These are phyloP conservation scores for Blastobotrys buckinghamii DNA, from an alignment of 1,139 yeast species.

Conservation along the genomic window DNA sequence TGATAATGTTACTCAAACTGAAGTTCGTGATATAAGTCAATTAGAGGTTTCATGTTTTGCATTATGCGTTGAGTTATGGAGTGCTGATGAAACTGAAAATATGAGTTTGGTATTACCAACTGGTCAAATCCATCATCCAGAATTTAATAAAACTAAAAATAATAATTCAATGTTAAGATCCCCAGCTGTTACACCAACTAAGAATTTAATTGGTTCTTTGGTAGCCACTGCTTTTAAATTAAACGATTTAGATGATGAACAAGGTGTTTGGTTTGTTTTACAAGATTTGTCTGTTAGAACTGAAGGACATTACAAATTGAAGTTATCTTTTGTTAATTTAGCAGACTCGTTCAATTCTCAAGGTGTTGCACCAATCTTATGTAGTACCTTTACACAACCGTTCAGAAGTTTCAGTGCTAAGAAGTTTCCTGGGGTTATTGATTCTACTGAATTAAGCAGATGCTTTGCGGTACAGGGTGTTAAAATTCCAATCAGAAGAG, in stretches of 20 bases:
- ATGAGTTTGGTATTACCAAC: slow-evolving; percentile 27
- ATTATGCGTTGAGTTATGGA: slow-evolving; percentile 37
- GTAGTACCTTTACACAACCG: slow-evolving; percentile 32
- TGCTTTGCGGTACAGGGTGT: slow-evolving; percentile 43
- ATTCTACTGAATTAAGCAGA: slow-evolving; percentile 37
- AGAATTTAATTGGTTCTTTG: slow-evolving; percentile 39
- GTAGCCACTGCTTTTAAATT: slow-evolving; percentile 39
- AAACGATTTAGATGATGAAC: slow-evolving; percentile 33
- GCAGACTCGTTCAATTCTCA: slow-evolving; percentile 21
- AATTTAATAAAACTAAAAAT: background rate
- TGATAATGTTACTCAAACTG: slow-evolving; percentile 28
- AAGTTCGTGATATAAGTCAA: slow-evolving; percentile 22
- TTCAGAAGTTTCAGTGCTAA: slow-evolving; percentile 40
- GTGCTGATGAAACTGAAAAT: slow-evolving; percentile 33
- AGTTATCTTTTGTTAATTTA: slow-evolving; percentile 34
- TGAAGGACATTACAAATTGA: slow-evolving; percentile 39
- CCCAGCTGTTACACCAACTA: slow-evolving; percentile 22
- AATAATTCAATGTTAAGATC: slow-evolving; percentile 7
- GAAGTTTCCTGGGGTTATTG: slow-evolving; percentile 42
- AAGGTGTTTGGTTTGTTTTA: slow-evolving; percentile 41
- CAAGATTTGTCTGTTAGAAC: slow-evolving; percentile 41
- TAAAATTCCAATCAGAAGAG: slow-evolving; percentile 37
- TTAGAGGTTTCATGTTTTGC: slow-evolving; percentile 34
- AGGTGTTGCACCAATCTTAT: slow-evolving; percentile 29
- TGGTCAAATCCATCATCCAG: slow-evolving; percentile 17